Percentiles rank a stretch among this genome's conserved stretches.
Conservation (phyloP, 2,329 filamentous ascomycete genomes). For the Fusarium succisae region DNA sequence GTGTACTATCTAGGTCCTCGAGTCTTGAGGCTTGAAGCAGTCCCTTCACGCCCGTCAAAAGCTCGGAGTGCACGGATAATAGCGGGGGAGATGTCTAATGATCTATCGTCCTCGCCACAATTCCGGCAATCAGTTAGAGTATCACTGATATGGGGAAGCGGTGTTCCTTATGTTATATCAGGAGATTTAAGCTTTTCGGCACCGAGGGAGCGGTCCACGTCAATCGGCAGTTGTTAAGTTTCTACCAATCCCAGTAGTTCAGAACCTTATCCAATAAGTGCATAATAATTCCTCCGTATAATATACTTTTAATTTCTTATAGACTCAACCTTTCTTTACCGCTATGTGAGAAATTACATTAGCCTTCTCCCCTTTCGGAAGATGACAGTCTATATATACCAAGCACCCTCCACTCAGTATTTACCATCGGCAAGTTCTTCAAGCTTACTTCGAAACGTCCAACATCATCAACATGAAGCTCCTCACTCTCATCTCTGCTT, state of each 20-base stretch:
- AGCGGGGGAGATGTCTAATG: rapidly evolving
- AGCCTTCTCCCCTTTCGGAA: rapidly evolving
- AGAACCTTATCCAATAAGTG: neutral
- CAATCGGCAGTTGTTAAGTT: neutral
- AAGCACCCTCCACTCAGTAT: neutral
- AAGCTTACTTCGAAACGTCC: neutral
- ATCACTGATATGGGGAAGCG: rapidly evolving
- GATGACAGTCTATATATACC: neutral
- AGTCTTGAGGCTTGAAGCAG: rapidly evolving
- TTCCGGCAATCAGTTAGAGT: rapidly evolving
- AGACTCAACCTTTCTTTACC: neutral
- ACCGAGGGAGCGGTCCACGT: neutral
- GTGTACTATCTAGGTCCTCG: neutral
- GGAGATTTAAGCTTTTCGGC: neutral
- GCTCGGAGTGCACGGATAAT: neutral
- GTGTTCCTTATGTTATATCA: rapidly evolving
- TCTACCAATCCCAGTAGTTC: neutral
- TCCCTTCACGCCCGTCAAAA: neutral
- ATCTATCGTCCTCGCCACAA: rapidly evolving
- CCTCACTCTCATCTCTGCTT: rapidly evolving
- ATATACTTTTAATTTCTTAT: neutral
- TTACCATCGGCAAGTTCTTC: neutral
- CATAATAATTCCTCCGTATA: neutral
- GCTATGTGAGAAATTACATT: rapidly evolving
- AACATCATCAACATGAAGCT: neutral